phyloP scores from a whole-genome alignment of 208 protist species.

The Leishmania martiniquensis region DNA sequence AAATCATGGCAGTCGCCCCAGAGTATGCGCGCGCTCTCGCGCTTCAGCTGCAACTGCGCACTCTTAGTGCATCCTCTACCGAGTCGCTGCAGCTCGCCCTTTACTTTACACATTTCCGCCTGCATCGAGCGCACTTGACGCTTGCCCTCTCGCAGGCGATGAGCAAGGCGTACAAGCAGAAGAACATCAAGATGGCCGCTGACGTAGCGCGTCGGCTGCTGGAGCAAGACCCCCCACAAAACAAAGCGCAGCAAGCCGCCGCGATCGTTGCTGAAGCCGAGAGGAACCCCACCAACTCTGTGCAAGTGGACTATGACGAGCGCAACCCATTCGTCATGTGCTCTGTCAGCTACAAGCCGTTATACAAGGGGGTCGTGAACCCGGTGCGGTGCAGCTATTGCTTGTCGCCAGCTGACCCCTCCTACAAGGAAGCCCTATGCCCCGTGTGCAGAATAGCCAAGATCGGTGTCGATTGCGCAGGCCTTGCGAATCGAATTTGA shows the following conservation, averaged over 20 bases:
- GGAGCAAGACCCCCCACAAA: constrained; percentile 91
- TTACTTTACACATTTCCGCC: constrained; percentile 98
- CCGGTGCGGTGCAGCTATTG: constrained; percentile 94
- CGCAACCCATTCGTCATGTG: constrained; percentile 97
- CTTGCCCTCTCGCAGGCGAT: constrained; percentile 94
- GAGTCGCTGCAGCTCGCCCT: constrained; percentile 94
- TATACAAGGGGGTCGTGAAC: constrained; percentile 77
- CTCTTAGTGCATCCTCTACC: constrained; percentile 42
- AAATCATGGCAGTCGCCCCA: constrained; percentile 57
- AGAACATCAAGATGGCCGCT: constrained; percentile 92
- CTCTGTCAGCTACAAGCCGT: constrained; percentile 66
- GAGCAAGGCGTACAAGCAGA: constrained; percentile 91
- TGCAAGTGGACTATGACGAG: constrained; percentile 95
- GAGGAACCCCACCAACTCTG: constrained; percentile 75
- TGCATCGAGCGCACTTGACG: constrained; percentile 92
- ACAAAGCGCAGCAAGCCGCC: constrained; percentile 83
- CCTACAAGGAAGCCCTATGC: constrained; percentile 72
- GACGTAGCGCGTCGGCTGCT: constrained; percentile 94
- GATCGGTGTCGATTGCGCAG: constrained; percentile 72
- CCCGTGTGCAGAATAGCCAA: constrained; percentile 71
- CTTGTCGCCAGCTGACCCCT: constrained; percentile 72
- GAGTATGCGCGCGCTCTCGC: constrained; percentile 79
- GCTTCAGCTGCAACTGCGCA: constrained; percentile 82
- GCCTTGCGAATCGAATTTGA: constrained; percentile 53
- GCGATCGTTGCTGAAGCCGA: constrained; percentile 94